phyloP scores from a whole-genome alignment of 225 moss, liverwort and hornwort species.

The Thuidium tamariscinum region DNA sequence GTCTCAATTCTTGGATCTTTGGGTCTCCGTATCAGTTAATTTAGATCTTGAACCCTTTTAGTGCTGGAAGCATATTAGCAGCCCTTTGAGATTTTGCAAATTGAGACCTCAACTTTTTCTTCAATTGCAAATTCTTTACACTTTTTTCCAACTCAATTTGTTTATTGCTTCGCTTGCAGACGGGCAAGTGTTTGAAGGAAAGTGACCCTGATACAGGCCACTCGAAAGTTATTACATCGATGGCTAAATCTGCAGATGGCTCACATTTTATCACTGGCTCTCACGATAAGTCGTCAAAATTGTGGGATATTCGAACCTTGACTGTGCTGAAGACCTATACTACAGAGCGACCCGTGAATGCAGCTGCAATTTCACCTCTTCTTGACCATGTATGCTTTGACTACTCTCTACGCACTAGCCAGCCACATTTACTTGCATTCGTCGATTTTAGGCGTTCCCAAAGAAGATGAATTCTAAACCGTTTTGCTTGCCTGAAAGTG shows the following conservation, averaged over 20 bases:
- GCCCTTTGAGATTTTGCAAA: background rate
- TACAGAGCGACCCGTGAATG: constrained; percentile 93
- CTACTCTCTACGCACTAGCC: background rate
- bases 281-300: constrained; percentile 83
- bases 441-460: background rate
- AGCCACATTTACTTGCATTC: background rate
- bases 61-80: background rate
- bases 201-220: constrained; percentile 73
- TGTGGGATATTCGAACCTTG: constrained; percentile 91
- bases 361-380: constrained; percentile 82
- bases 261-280: constrained; percentile 73
- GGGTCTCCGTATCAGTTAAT: background rate
- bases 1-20: background rate
- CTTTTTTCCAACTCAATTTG: background rate
- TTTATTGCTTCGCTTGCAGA: constrained; percentile 11
- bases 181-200: constrained; percentile 76
- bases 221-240: constrained; percentile 69
- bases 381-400: constrained; percentile 61
- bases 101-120: background rate
- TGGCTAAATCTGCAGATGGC: constrained; percentile 74
- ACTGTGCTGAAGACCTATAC: constrained; percentile 76
- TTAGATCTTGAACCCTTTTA: background rate
- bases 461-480: background rate
- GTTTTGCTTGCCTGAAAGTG: background rate
- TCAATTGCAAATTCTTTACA: background rate